Percentiles rank a stretch among this genome's conserved stretches.
Conservation (phyloP, 2,329 filamentous ascomycete genomes). For the Trichoderma brevicompactum region DNA sequence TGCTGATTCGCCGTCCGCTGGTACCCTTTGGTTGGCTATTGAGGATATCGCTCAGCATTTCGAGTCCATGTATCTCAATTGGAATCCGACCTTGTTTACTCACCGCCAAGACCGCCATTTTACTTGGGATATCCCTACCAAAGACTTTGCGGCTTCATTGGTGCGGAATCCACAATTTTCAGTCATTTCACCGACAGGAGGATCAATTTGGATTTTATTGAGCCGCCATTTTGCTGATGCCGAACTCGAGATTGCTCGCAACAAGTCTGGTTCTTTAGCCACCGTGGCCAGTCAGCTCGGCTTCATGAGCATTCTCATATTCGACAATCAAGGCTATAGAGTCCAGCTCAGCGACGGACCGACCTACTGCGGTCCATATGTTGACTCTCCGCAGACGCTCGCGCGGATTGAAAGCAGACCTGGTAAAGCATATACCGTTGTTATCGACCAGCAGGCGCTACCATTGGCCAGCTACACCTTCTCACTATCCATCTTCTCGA, state of each 20-base stretch:
- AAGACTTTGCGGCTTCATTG: constrained; percentile 58
- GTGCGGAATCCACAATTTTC: constrained; percentile 75
- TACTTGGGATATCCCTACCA: constrained; percentile 69
- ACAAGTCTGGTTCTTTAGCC: constrained; percentile 47
- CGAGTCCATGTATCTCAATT: constrained; percentile 95
- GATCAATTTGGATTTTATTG: constrained; percentile 80
- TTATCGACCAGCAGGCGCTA: constrained; percentile 79
- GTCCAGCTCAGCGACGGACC: constrained; percentile 76
- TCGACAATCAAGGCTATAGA: constrained; percentile 69
- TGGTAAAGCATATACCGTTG: constrained; percentile 58
- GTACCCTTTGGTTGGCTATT: constrained; percentile 93
- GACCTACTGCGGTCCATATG: constrained; percentile 78
- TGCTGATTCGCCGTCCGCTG: constrained; percentile 48
- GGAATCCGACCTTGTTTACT: constrained; percentile 85
- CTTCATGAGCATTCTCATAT: constrained; percentile 87
- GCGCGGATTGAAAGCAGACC: constrained; percentile 62
- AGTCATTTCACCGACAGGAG: constrained; percentile 60
- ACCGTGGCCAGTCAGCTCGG: constrained; percentile 63
- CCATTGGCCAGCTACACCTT: constrained; percentile 78
- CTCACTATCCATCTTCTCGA: constrained; percentile 81
- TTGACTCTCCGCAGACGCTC: constrained; percentile 91
- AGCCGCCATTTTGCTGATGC: constrained; percentile 81
- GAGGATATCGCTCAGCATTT: constrained; percentile 90
- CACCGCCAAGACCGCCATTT: constrained; percentile 90
- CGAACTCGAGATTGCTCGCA: constrained; percentile 61